Evolutionary conservation across 495 filamentous ascomycete species (phyloP).

Genomic region (Cryomyces minteri): DNA sequence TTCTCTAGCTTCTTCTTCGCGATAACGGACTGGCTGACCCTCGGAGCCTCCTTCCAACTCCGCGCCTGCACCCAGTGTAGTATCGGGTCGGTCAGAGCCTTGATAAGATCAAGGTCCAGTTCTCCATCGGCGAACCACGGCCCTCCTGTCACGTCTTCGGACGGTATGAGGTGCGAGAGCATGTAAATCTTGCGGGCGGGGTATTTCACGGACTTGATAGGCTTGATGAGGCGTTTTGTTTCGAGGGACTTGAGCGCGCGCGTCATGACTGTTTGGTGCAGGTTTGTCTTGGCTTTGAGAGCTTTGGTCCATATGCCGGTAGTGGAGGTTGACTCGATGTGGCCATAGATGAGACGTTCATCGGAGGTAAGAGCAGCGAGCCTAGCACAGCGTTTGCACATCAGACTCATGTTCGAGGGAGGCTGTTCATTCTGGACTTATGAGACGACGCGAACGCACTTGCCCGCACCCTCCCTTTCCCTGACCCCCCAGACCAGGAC

Average conservation of each 20-base stretch:
- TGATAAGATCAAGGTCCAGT: conserved; percentile 74
- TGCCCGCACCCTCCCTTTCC: conserved; percentile 8
- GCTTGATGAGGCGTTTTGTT: conserved; percentile 71
- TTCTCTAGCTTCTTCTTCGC: background rate
- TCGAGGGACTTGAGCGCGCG: conserved; percentile 63
- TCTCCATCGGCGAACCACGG: conserved; percentile 83
- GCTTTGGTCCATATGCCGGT: conserved; percentile 80
- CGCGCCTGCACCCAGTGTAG: conserved; percentile 49
- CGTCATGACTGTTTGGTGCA: conserved; percentile 61
- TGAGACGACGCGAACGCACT: conserved; percentile 1
- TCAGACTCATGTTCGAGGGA: background rate
- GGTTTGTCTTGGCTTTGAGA: conserved; percentile 52
- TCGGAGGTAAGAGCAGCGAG: conserved; percentile 25
- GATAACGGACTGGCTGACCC: background rate
- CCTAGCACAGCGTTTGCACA: background rate
- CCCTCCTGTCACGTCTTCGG: conserved; percentile 77
- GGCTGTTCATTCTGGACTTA: background rate
- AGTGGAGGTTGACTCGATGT: conserved; percentile 62
- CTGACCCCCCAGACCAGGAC: conserved; percentile 10
- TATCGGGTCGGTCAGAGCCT: conserved; percentile 44
- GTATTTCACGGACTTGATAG: conserved; percentile 39
- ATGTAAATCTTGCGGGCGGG: conserved; percentile 49
- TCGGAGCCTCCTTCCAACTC: conserved; percentile 30
- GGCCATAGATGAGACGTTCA: conserved; percentile 63
- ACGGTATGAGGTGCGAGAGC: conserved; percentile 47